Evolutionary conservation across 345 rosid genomes (phyloP).

Genomic region (Eucalyptus marginata): DNA sequence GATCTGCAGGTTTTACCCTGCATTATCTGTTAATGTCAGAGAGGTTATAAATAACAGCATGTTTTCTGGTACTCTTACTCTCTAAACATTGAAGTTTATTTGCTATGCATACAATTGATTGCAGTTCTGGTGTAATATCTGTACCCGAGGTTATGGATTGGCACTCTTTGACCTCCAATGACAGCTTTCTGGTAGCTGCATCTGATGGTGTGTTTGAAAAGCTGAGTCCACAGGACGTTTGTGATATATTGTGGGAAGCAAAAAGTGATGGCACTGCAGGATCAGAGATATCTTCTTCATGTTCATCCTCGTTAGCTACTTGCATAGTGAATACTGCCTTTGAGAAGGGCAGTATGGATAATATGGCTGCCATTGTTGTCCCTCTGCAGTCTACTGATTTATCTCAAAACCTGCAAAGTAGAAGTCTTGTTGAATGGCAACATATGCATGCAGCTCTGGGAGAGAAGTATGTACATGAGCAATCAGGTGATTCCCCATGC

Average conservation of each 20-base stretch:
- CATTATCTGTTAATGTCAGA: not conserved
- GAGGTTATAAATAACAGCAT: not conserved
- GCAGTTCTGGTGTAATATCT: slow-evolving; percentile 83
- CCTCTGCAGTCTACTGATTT: slow-evolving; percentile 40
- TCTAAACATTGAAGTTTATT: not conserved
- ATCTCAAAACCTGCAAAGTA: slow-evolving; percentile 26
- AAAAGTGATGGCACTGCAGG: slow-evolving; percentile 18
- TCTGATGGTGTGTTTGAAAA: slow-evolving; percentile 95
- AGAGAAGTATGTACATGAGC: slow-evolving; percentile 9
- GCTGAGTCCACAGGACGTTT: slow-evolving; percentile 62
- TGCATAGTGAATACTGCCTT: slow-evolving; percentile 68
- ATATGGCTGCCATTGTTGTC: slow-evolving; percentile 72
- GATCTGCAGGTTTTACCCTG: not conserved
- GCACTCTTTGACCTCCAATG: slow-evolving; percentile 54
- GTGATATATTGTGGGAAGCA: slow-evolving; percentile 68
- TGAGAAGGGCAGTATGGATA: slow-evolving; percentile 77
- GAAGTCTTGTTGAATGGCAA: slow-evolving; percentile 17
- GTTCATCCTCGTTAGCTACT: slow-evolving; percentile 68
- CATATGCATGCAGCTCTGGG: slow-evolving; percentile 16
- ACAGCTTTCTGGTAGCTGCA: slow-evolving; percentile 83
- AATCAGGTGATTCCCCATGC: slow-evolving; percentile 31
- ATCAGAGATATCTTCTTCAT: slow-evolving; percentile 41
- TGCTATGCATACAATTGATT: not conserved
- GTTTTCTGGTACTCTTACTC: not conserved
- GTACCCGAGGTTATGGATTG: slow-evolving; percentile 86